Evolutionary conservation across 208 protist species (phyloP), one percentile per base, ranked within the genome.

Genomic region (Phytomonas sp.): DNA sequence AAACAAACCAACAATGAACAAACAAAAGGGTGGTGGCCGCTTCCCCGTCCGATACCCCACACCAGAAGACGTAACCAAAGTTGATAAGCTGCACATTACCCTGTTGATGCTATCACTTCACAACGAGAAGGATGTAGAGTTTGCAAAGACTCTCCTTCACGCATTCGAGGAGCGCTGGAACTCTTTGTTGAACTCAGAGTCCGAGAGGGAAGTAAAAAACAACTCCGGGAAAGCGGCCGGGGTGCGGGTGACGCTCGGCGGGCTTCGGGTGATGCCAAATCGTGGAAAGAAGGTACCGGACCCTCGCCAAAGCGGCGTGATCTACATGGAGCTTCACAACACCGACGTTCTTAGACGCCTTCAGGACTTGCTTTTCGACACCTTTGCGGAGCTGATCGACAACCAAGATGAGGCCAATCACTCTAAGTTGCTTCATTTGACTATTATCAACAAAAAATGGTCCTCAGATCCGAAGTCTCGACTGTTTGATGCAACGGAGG

Each of bases 371-470:
- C 70, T 92, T 23, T 77, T 83, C 62, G 66, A 77, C 26, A 82
- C 74, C 70, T 85, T 91, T 51, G 59, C 68, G 32, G 88, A 91
- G 72, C 60, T 92, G 34, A 85, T 85, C 28, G n/a, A 70, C 53
- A 70, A 87, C 72, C 70, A 71, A 30, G 59, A 61, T 37, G 83
- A 77, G 60, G 74, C 68, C 26, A 77, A 79, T 43, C 74, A 74
- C 31, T 72, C 64, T 20, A 79, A 78, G 53, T 34, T 80, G 28
- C 51, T 91, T 66, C 90, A 95, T 72, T 79, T 89, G 72, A 95
- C 90, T 28, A 66, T 95, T 20, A 74, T 95, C 68, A 92, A 93
- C 64, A 88, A 78, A 37, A 93, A 93, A 69, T 95, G 90, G 87
- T 68, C 79, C 5, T 56, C 20, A 26, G 46, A 56, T 56, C 46